These are phyloP conservation scores for Vigna unguiculata DNA, from an alignment of 306 rosid genomes.

Conservation along the genomic window DNA sequence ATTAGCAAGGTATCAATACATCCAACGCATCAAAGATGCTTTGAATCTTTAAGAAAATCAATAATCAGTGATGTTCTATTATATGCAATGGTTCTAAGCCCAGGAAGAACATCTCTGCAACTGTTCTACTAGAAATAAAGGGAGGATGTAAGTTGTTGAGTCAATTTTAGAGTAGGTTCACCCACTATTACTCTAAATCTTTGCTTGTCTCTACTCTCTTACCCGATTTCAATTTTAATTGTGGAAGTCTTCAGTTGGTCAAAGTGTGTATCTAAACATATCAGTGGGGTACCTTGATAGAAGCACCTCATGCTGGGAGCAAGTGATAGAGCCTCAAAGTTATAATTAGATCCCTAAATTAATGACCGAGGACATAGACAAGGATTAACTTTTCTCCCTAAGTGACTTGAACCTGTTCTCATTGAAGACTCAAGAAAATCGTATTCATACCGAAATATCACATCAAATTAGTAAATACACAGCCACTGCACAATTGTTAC, in stretches of 20 bases:
- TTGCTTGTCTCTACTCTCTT: neutral
- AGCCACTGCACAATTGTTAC: constrained; percentile 12
- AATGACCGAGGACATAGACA: neutral
- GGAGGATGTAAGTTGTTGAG: neutral
- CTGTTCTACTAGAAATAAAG: neutral
- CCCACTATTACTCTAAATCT: neutral
- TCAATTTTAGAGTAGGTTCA: neutral
- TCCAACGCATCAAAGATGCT: neutral
- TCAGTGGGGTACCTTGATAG: neutral
- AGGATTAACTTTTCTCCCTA: neutral
- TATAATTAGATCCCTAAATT: constrained; percentile 11
- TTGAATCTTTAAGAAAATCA: neutral
- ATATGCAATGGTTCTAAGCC: constrained; percentile 8
- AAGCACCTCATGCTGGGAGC: neutral
- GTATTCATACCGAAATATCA: constrained; percentile 6
- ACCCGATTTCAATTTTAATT: neutral
- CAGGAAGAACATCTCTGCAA: neutral
- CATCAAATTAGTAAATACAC: constrained; percentile 2
- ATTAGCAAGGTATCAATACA: constrained; percentile 5
- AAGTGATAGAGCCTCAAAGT: neutral
- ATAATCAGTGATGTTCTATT: neutral
- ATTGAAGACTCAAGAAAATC: constrained; percentile 24
- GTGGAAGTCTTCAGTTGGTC: neutral
- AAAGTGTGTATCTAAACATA: neutral
- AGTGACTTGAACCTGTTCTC: neutral